Base-by-base conservation (phyloP, 176 grass and related monocot genomes). In the Eragrostis nindensis region DNA sequence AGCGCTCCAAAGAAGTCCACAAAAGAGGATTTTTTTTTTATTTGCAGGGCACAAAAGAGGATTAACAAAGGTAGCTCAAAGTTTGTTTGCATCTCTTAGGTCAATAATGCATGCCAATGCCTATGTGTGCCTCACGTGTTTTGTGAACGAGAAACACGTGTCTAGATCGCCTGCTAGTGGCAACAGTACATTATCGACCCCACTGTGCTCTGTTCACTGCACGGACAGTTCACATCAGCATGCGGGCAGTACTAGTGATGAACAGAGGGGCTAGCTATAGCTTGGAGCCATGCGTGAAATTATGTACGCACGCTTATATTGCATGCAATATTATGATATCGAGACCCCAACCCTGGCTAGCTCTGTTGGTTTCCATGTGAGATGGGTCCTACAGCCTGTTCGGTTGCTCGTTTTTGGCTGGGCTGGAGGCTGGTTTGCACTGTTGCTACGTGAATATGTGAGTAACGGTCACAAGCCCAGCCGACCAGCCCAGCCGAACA, bases 301-400 rank as follows among this genome's bases (percentile, higher is more conserved):
- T 8, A 25, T 60, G 36, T 10, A 10, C 1, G 30, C 47, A 57
- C 29, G n/a, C 48, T 38, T 53, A 36, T 53, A 73, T 53, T 73
- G 27, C 70, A 50, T 50, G 47, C 26, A 11, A 18, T 38, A 11
- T 63, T 32, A 8, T 10, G 4, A 36, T 2, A 36, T 36, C 32
- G 15, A 76, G 24, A 5, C 25, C 5, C 22, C 49, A 7, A 8
- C 8, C 12, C 19, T 8, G 0, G 11, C 55, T 59, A n/a, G 21
- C 8, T 22, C 19, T 59, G 8, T 59, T 59, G 21, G 55, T 55
- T 36, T 25, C 40, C 79, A 81, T 47, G 67, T 82, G 61, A 17
- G 44, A 14, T 66, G 27, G 61, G 60, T 36, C 76, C 76, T 47
- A 21, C 11, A n/a, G n/a, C n/a, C n/a, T n/a, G n/a, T n/a, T n/a